These are phyloP conservation scores for Hippophae tibetana DNA, from an alignment of 306 rosid genomes.

Conservation along the genomic window DNA sequence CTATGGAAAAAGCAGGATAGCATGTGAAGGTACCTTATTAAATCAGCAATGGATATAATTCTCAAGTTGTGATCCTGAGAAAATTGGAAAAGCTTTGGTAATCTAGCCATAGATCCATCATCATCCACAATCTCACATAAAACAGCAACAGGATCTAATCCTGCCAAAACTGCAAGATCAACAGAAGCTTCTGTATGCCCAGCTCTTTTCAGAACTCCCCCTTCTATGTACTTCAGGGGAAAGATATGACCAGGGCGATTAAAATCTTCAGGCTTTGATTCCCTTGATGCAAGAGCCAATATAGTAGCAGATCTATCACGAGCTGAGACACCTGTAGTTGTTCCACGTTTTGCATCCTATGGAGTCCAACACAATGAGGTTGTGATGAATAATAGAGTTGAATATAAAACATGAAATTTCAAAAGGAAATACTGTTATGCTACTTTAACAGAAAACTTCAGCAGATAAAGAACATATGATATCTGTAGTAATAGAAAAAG, in stretches of 20 bases:
- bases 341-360: slow-evolving; percentile 40
- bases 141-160: slow-evolving; percentile 65
- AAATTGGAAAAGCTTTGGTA: slow-evolving; percentile 78
- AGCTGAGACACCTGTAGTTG: slow-evolving; percentile 96
- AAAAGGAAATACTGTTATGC: neutral
- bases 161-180: slow-evolving; percentile 83
- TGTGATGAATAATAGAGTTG: no score
- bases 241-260: slow-evolving; percentile 96
- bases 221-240: slow-evolving; percentile 85
- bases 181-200: slow-evolving; percentile 98
- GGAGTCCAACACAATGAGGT: neutral
- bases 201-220: slow-evolving; percentile 94
- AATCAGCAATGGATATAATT: slow-evolving; percentile 83
- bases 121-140: slow-evolving; percentile 95
- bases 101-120: slow-evolving; percentile 97
- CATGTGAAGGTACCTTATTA: slow-evolving; percentile 48
- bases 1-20: no score
- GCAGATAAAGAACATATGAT: neutral
- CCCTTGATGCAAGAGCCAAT: slow-evolving; percentile 74
- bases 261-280: slow-evolving; percentile 76
- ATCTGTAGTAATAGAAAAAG: neutral
- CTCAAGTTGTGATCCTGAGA: slow-evolving; percentile 64
- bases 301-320: slow-evolving; percentile 79
- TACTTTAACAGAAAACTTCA: neutral
- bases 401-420: no score